phyloP scores from a whole-genome alignment of 1,284 basidiomycete species.

The Puccinia coronata region DNA sequence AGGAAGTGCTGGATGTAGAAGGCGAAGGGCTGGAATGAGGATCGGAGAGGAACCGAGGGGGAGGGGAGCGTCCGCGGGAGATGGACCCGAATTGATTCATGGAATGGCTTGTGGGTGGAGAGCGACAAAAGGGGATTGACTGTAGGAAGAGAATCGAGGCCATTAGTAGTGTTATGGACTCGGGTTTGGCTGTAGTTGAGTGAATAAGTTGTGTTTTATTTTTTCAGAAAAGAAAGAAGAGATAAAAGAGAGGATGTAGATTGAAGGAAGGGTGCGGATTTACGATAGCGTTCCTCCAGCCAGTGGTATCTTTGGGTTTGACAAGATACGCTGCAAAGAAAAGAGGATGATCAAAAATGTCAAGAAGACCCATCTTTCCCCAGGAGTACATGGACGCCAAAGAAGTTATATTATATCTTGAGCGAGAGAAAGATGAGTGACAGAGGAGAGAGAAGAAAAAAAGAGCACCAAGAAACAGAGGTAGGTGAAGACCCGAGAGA shows the following conservation, averaged over 20 bases:
- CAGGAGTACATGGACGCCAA: too few relatives aligned
- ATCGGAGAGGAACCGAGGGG: slow-evolving; percentile 26
- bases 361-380: too few relatives aligned
- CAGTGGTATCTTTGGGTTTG: slow-evolving; percentile 5
- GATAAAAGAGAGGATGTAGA: too few relatives aligned
- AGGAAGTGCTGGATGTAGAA: slow-evolving; percentile 13
- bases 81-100: background rate
- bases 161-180: background rate
- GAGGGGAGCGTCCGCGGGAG: slow-evolving; percentile 12
- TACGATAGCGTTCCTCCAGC: slow-evolving; percentile 5
- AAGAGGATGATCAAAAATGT: slow-evolving; percentile 1
- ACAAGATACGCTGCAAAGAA: slow-evolving; percentile 14
- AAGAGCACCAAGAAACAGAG: background rate
- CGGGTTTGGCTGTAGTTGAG: background rate
- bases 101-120: background rate
- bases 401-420: too few relatives aligned
- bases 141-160: background rate
- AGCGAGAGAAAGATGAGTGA: background rate
- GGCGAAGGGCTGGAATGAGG: background rate
- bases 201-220: too few relatives aligned
- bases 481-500: background rate
- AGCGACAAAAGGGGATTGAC: slow-evolving; percentile 16
- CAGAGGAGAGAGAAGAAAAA: background rate
- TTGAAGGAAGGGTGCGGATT: background rate
- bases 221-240: too few relatives aligned